These are phyloP conservation scores for Sorghum bicolor DNA, from an alignment of 176 grass and related monocot species.

Conservation along the genomic window DNA sequence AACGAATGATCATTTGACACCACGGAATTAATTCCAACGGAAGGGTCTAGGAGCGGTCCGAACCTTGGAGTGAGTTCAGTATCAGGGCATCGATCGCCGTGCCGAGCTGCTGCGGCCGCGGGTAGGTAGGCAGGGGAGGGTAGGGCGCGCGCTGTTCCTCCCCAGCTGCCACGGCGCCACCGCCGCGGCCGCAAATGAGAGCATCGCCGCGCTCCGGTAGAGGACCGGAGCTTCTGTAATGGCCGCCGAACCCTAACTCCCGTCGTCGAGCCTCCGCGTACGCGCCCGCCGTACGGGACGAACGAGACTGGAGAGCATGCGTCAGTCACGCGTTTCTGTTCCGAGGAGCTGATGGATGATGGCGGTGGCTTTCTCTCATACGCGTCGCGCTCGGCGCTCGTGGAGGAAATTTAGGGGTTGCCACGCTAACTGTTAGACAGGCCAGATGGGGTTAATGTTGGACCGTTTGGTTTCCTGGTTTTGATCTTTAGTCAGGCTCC, in stretches of 20 bases:
- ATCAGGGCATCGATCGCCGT: slow-evolving; percentile 3
- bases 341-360: neutral
- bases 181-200: neutral
- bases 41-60: neutral
- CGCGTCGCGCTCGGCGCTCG: neutral
- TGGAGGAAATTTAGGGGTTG: neutral
- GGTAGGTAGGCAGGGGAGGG: neutral
- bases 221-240: neutral
- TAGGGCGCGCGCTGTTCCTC: neutral
- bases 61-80: slow-evolving; percentile 5
- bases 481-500: no score
- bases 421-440: no score
- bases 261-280: slow-evolving; percentile 20
- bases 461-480: no score
- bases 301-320: neutral
- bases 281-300: neutral
- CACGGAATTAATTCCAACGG: slow-evolving; percentile 2
- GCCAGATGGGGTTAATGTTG: no score
- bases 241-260: slow-evolving; percentile 18
- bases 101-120: neutral
- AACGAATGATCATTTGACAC: neutral
- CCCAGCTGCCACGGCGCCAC: neutral
- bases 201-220: neutral
- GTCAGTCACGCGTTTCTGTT: neutral
- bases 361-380: neutral